Base-by-base conservation (phyloP, 345 rosid genomes). In the Melastoma malabathricum region DNA sequence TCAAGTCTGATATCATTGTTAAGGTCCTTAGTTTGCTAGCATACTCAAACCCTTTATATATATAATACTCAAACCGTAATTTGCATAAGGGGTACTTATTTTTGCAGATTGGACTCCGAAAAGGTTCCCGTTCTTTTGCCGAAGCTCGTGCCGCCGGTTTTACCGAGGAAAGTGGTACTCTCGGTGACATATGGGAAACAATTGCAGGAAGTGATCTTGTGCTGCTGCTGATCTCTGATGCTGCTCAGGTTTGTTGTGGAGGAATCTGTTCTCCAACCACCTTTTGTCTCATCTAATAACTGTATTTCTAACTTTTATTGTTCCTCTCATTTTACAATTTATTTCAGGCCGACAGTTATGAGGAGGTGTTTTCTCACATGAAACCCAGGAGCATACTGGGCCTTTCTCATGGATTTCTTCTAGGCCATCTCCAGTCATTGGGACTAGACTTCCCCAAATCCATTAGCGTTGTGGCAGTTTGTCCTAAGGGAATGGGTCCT, bases 371-470 rank as follows among this genome's bases (percentile, higher is more conserved):
- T 70, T 79, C 95, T 38, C 78, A 76, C 77, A 81, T 89, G 97
- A 89, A 83, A 58, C 94, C 95, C 59, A 89, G 85, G 67, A 83
- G 95, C 74, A 85, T 89, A 43, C 97, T 89, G 0, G 95, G 97
- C 52, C 82, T 89, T 64, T 89, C 97, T 54, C 97, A 89, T 55
- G 97, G 97, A 23, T 89, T 89, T 59, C 84, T 89, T 54, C 72
- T 89, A 29, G 90, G 94, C 43, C 97, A 84, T 75, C 71, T 88
- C 64, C 88, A 84, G 63, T 76, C 94, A 0, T 16, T 46, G 43
- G 92, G 89, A 44, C 77, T 74, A 5, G 92, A 88, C 63, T 88
- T 89, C 64, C 94, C 90, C 5, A 82, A 86, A 56, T 75, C 81
- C 66, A 73, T 86, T 50, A 79, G 94, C 4, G 94, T 89, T 16